Base-by-base conservation (phyloP, 371 early-diverging fungal genomes). In the Syncephalis fuscata region DNA sequence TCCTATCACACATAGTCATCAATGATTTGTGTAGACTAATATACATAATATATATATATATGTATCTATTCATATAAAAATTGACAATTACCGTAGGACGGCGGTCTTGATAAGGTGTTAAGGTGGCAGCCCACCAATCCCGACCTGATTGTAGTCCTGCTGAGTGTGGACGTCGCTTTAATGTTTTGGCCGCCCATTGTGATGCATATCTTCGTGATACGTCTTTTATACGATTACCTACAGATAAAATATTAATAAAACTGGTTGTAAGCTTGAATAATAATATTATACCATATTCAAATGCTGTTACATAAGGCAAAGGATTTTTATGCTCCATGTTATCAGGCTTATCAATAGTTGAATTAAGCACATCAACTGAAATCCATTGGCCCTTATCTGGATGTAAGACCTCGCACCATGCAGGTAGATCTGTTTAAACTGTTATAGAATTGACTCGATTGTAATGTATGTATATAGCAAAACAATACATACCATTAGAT, bases 181-280 rank as follows among this genome's bases (percentile, higher is more conserved):
- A 43, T 0, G 82, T 79, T 19, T 61, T 59, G 0, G 66, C 65
- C 39, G 71, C 63, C 65, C 75, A 72, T 26, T 63, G 55, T 1
- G 73, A 53, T 4, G 67, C 61, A 45, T 84, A 86, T n/a, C 82
- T 66, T 17, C 71, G 58, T 4, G 82, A 83, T 3, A 85, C 79
- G 55, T 83, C 84, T 24, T 64, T 68, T 23, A 67, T 55, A 38
- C 60, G 64, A 10, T 59, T 58, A 25, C 64, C 64, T 43, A 50
- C 10, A n/a, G 39, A 15, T 48, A 16, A 20, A 38, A 25, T 24
- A 22, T 15, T 14, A 24, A 47, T 21, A 16, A 21, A 15, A 1
- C 22, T 0, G 39, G 38, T 14, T 15, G 10, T 14, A 20, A 3
- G 23, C 27, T 17, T 21, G 15, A 24, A 25, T 48, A 4, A 39